Evolutionary conservation across 2,329 filamentous ascomycete species (phyloP), one percentile per base, ranked within the genome.

Genomic region (Aaosphaeria pasadenensis): DNA sequence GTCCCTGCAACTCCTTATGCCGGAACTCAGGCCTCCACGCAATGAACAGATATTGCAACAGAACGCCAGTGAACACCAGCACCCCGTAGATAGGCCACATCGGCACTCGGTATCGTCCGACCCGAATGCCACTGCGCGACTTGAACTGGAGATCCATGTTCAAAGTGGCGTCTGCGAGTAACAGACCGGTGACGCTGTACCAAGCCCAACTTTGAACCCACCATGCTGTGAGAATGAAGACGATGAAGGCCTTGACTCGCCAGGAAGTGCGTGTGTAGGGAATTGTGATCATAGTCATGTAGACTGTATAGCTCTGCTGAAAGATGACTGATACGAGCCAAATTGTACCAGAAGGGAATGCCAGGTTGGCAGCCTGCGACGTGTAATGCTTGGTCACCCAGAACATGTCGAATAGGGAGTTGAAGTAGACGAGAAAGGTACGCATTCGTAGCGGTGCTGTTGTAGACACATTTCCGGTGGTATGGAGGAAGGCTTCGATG

Each of bases 141-240:
- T 56, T 58, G 43, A 24, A 42, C 42, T 58, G 60, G 45, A 75
- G 69, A 41, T 71, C 58, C 66, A 74, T 73, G 52, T 74, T 72
- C 46, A 71, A 59, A 11, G 72, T 66, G 11, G 67, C 60, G 46
- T 77, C 74, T 5, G 71, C 67, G 29, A 76, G 54, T 5, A 96
- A 60, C 0, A 77, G 63, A 5, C 71, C 73, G 1, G 71, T 69
- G 38, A 76, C 65, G 11, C 71, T 70, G 51, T 72, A 76, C 73
- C 73, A 76, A 0, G 74, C 74, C 71, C 73, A 77, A 7, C 66
- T 71, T 53, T 76, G 71, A 5, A 74, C 71, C 74, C 74, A 77
- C 64, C 71, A 77, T 1, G 74, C 74, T 4, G 71, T 69, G 30
- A 71, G 39, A 46, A 76, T 66, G 59, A 77, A 75, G 24, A 60